phyloP scores from a whole-genome alignment of 225 moss, liverwort and hornwort genomes.

The Asterella californica region DNA sequence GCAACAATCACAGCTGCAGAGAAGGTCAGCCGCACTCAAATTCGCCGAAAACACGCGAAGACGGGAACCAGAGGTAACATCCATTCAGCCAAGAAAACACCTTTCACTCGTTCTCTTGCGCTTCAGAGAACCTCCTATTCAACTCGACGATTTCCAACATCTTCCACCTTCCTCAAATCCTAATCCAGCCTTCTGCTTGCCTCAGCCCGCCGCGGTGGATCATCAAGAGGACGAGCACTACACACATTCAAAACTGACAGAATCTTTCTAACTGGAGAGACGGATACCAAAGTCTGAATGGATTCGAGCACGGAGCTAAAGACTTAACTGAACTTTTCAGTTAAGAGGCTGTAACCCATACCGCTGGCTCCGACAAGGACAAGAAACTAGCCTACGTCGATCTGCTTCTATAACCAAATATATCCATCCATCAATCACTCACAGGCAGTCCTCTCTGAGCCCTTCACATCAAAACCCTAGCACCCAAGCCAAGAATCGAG shows the following conservation, averaged over 20 bases:
- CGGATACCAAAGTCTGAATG: background rate
- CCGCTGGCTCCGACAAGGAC: no score
- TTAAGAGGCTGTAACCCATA: background rate
- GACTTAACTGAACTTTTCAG: background rate
- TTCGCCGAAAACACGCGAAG: background rate
- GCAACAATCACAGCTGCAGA: slow-evolving; percentile 2
- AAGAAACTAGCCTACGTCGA: background rate
- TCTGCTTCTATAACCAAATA: background rate
- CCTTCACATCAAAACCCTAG: background rate
- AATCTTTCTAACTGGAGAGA: background rate
- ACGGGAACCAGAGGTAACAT: background rate
- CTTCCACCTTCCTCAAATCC: background rate
- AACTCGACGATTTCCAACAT: background rate
- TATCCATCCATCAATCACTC: background rate
- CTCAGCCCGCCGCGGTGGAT: background rate
- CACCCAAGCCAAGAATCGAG: background rate
- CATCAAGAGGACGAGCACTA: background rate
- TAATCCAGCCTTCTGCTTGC: background rate
- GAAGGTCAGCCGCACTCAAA: background rate
- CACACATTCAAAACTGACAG: background rate
- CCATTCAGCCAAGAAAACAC: background rate
- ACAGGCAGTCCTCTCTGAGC: background rate
- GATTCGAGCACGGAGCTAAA: background rate
- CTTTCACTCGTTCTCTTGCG: background rate
- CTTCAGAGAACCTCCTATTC: background rate